phyloP scores from a whole-genome alignment of 192 early-diverging fungal genomes.

The Lobulomyces angularis region DNA sequence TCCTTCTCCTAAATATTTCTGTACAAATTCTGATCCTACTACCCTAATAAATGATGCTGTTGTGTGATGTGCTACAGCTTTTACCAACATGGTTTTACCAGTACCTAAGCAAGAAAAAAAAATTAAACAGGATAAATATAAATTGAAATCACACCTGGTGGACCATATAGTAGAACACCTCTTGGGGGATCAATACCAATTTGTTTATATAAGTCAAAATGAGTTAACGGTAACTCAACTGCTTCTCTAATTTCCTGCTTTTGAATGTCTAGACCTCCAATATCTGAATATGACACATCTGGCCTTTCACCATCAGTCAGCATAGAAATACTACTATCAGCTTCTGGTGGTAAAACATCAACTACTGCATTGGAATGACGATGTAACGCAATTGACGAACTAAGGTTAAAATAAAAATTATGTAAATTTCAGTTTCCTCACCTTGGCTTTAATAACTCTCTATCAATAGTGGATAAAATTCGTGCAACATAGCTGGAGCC shows the following conservation, averaged over 20 bases:
- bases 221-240: conserved; percentile 92
- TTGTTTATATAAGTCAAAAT: conserved; percentile 94
- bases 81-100: conserved; percentile 96
- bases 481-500: conserved; percentile 85
- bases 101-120: not conserved
- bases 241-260: conserved; percentile 92
- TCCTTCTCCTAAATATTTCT: conserved; percentile 97
- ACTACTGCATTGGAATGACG: conserved; percentile 93
- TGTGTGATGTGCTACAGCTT: conserved; percentile 97
- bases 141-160: conserved; percentile 42
- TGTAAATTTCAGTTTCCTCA: no score
- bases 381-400: conserved; percentile 85
- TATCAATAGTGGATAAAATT: conserved; percentile 92
- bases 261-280: conserved; percentile 81
- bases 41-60: conserved; percentile 93
- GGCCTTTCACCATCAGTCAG: conserved; percentile 67
- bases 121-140: not conserved
- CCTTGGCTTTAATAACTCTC: conserved; percentile 93
- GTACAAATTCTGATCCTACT: conserved; percentile 95
- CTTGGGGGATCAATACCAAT: conserved; percentile 98
- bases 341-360: conserved; percentile 95
- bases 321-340: conserved; percentile 81
- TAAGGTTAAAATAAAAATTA: no score
- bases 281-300: conserved; percentile 67
- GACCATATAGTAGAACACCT: conserved; percentile 97